Base-by-base conservation (phyloP, 495 filamentous ascomycete genomes). In the Aspergillus nanangensis region DNA sequence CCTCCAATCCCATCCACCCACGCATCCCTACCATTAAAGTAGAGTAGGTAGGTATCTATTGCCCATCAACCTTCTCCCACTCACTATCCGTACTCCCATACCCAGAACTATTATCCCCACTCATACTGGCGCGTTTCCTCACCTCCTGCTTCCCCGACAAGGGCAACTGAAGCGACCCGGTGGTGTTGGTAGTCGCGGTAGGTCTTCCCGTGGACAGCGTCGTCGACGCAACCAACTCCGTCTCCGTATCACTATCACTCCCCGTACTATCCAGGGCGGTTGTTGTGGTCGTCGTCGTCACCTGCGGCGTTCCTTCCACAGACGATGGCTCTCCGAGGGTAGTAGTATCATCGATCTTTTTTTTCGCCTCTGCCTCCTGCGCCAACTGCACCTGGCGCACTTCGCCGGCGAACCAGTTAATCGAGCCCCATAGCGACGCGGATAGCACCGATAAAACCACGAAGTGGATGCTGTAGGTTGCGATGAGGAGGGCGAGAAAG, bases 371-470 rank as follows among this genome's bases (percentile, higher is more conserved):
- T 65, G 71, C 63, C 60, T 90, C 79, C 43, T 73, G 72, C 17
- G 64, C 70, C 25, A 29, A 29, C 56, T 87, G 82, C 33, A 82
- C 82, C 8, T 68, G 67, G 41, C 72, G 74, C 25, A 98, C 71
- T 72, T 98, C 93, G 18, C 63, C 61, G 32, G 90, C 88, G 58
- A 98, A 98, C 93, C 93, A 98, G 69, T 96, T 96, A 66, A 98
- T 95, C 17, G 83, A 79, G 65, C 77, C 86, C 93, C 93, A 98
- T 19, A 98, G 76, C 0, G 87, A 86, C 1, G 67, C 90, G 31
- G 80, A 87, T 8, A 98, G 70, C 38, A 80, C 60, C 5, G 87
- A 93, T 5, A 98, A 75, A 40, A 88, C 73, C 41, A 88, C 53
- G 55, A 97, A 97, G 71, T 98, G 93, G 21, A 92, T 72, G 68